Evolutionary conservation across 1,139 yeast genomes (phyloP), one percentile per base, ranked within the genome.

Genomic region (Pichia sp.): DNA sequence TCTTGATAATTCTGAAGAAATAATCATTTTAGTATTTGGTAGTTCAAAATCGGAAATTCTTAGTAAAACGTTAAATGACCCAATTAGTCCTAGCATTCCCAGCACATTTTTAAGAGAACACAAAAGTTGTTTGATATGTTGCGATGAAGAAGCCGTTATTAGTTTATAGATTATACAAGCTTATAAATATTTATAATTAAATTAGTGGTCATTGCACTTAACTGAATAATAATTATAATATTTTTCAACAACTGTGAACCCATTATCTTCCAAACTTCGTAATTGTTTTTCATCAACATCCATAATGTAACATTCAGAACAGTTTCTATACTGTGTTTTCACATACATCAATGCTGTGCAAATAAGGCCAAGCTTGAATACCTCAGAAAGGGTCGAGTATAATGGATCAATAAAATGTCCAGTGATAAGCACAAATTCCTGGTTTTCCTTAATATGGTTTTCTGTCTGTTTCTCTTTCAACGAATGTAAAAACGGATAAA

Each of bases 311-410:
- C 66, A 63, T 23, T 35, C 39, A 4, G 38, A 26, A 35, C 44
- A 40, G 8, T 42, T 31, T 9, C 24, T 35, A 24, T 39, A 37
- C 25, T 59, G 61, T 25, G 56, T 53, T 47, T 75, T 76, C 48
- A 77, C 65, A 52, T 69, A 74, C n/a, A 80, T 73, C 37, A 78
- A 71, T 2, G 78, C 83, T 49, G 82, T 76, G 53, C 82, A 78
- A 7, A 79, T 74, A 46, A 79, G 68, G 1, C 85, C 85, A 50
- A 73, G 68, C 47, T 73, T 74, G 60, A 78, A 74, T 5, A 77
- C 76, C 43, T 75, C 78, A 5, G 76, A 71, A 54, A 78, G 67
- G 48, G 74, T 76, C 25, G 76, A 69, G 58, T 77, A 78, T 49
- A 70, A 69, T 24, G 79, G 78, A 54, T 78, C 83, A 34, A 78